These are phyloP conservation scores for Globisporangium okanoganense DNA, from an alignment of 352 stramenopile species.

Conservation along the genomic window DNA sequence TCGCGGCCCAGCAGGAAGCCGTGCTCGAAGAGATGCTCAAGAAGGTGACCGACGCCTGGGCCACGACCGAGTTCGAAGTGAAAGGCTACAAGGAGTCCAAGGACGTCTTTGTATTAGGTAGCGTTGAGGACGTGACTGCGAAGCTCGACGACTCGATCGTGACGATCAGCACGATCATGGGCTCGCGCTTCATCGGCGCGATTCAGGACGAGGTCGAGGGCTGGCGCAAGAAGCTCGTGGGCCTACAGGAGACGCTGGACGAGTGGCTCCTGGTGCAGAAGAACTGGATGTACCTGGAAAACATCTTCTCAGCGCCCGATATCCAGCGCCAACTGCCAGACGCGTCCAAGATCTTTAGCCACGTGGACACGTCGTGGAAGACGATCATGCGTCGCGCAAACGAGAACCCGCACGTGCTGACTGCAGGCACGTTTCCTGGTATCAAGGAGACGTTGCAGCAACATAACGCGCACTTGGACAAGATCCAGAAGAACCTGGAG, in stretches of 20 bases:
- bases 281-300: constrained; percentile 89
- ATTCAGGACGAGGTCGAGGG: constrained; percentile 89
- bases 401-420: constrained; percentile 86
- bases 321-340: constrained; percentile 90
- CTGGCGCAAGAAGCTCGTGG: constrained; percentile 84
- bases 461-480: constrained; percentile 85
- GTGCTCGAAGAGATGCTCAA: constrained; percentile 93
- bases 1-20: constrained; percentile 86
- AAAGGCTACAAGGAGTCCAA: constrained; percentile 93
- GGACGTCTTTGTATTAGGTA: constrained; percentile 91
- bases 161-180: constrained; percentile 92
- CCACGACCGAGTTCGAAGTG: constrained; percentile 89
- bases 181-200: constrained; percentile 87
- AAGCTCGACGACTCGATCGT: constrained; percentile 93
- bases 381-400: constrained; percentile 88
- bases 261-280: constrained; percentile 88
- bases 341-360: constrained; percentile 88
- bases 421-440: constrained; percentile 65
- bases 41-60: constrained; percentile 90
- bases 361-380: constrained; percentile 90
- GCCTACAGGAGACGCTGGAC: constrained; percentile 83
- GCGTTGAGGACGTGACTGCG: constrained; percentile 87
- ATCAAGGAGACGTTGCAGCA: constrained; percentile 83
- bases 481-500: constrained; percentile 91
- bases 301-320: constrained; percentile 86